phyloP scores from a whole-genome alignment of 2,329 filamentous ascomycete species.

The Aspergillus novofumigatus region DNA sequence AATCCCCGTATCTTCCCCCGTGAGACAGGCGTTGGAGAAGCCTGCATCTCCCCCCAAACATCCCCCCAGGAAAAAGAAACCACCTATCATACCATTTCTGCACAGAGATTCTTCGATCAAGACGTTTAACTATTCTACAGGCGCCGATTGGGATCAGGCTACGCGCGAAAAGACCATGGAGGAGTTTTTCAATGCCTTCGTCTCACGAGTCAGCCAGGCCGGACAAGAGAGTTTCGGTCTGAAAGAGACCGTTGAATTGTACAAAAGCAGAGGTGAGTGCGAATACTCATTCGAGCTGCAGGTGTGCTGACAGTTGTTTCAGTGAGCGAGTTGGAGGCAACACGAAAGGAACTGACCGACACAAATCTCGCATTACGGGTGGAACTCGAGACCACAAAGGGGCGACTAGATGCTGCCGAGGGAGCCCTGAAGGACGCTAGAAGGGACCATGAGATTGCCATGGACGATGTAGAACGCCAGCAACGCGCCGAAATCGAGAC shows the following conservation, averaged over 20 bases:
- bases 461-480: conserved; percentile 52
- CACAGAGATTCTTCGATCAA: conserved; percentile 69
- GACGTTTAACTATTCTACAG: conserved; percentile 47
- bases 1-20: conserved; percentile 28
- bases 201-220: conserved; percentile 66
- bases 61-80: conserved; percentile 31
- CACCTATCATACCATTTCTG: conserved; percentile 51
- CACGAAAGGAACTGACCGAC: conserved; percentile 48
- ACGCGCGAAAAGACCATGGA: conserved; percentile 73
- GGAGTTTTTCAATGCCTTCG: conserved; percentile 65
- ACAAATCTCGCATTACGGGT: conserved; percentile 55
- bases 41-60: conserved; percentile 27
- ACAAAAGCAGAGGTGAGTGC: conserved; percentile 67
- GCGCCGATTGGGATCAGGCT: conserved; percentile 66
- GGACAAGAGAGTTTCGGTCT: conserved; percentile 64
- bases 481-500: conserved; percentile 43
- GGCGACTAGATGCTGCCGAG: conserved; percentile 48
- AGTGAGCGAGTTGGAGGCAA: conserved; percentile 57
- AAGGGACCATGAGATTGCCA: conserved; percentile 49
- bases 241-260: conserved; percentile 69
- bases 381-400: conserved; percentile 63
- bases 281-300: background rate
- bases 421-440: conserved; percentile 49
- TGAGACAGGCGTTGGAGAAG: conserved; percentile 33
- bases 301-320: conserved; percentile 5